Conservation (phyloP, 495 filamentous ascomycete genomes). For the Xylaria venustula region DNA sequence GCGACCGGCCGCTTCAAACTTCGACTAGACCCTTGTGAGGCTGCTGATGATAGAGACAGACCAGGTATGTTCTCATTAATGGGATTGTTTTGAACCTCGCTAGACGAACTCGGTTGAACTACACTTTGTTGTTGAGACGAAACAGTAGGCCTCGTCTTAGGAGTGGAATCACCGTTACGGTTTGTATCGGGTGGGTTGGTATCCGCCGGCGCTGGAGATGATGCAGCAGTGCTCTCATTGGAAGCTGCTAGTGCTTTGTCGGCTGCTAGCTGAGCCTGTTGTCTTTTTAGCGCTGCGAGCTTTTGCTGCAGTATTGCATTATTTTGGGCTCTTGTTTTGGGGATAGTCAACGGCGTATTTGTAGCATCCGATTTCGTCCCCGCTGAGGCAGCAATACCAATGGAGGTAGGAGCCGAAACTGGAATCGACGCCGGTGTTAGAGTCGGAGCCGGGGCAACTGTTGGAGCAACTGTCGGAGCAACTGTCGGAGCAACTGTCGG, state of each 20-base stretch:
- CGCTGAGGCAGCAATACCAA: conserved; percentile 12
- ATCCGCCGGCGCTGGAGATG: background rate
- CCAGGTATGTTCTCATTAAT: conserved; percentile 26
- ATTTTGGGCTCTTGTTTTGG: conserved; percentile 40
- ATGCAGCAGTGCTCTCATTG: background rate
- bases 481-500: too few species aligned
- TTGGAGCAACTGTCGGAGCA: too few species aligned
- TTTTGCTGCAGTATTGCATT: conserved; percentile 46
- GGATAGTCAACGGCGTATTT: conserved; percentile 24
- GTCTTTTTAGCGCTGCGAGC: conserved; percentile 47
- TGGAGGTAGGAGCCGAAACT: background rate
- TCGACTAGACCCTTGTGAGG: conserved; percentile 15
- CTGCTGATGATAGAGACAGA: conserved; percentile 12
- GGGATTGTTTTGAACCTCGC: conserved; percentile 11
- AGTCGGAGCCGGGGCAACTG: background rate
- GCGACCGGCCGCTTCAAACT: conserved; percentile 80
- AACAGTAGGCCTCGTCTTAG: background rate
- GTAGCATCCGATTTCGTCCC: conserved; percentile 10
- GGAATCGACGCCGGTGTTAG: conserved; percentile 3
- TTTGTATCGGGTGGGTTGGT: background rate
- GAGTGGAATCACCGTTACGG: conserved; percentile 1
- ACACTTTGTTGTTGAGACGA: background rate
- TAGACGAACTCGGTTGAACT: conserved; percentile 8
- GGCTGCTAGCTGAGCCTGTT: conserved; percentile 35
- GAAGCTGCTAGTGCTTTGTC: conserved; percentile 24